Base-by-base conservation (phyloP, 2,329 filamentous ascomycete species). In the Diplocarpon mali region DNA sequence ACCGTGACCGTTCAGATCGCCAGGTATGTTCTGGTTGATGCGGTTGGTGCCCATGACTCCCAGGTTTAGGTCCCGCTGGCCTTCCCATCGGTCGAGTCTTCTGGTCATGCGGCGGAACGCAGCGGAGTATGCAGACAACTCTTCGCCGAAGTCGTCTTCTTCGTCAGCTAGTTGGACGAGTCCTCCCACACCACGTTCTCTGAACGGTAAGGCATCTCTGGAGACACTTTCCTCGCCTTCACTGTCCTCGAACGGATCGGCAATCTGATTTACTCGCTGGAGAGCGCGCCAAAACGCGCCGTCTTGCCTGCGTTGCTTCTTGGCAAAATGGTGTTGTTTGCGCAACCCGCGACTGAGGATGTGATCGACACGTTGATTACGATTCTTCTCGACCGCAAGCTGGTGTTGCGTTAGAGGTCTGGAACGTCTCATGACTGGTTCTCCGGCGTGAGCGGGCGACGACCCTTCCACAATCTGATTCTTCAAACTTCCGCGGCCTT, bases 341-440 rank as follows among this genome's bases (percentile, higher is more conserved):
- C 82, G 76, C 29, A 90, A 67, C 27, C 82, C 80, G n/a, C 80
- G 77, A 53, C 86, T 81, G 13, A 92, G 73, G 41, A 87, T 85
- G 56, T 88, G 82, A 57, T 88, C 82, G n/a, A 90, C 85, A 5
- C 85, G 78, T 57, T 85, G 78, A 49, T 78, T 83, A 14, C 85
- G 73, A 62, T 89, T 88, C 44, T 80, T 75, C 62, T 88, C 84
- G 1, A 92, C 83, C 0, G 85, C 85, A 32, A 88, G 69, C 63
- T 92, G 85, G 62, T 92, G 85, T 30, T 84, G 83, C 0, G 85
- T 92, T 0, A 86, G 76, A 2, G 85, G 85, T 1, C 85, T 75
- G 8, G 81, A 78, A 59, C 87, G 80, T 46, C 76, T 68, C 15
- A 70, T 68, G 15, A 54, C 37, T 52, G 40, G 61, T 55, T 47